phyloP scores from a whole-genome alignment of 768 basidiomycete species.

The Tylopilus rubrobrunneus region DNA sequence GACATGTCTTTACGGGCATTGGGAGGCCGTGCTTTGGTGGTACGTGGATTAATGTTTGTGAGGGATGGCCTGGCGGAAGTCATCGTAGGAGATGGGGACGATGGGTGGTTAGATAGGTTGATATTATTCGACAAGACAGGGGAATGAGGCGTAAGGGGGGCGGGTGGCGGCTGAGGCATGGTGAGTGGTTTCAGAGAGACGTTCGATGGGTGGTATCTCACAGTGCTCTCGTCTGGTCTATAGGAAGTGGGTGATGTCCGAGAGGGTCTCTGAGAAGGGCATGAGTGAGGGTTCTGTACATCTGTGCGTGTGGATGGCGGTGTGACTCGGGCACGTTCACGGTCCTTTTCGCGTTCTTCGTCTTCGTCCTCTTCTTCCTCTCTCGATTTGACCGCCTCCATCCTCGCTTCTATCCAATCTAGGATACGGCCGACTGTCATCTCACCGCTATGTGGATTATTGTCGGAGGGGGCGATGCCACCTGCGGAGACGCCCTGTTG shows the following conservation, averaged over 20 bases:
- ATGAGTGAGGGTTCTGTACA: conserved; percentile 15
- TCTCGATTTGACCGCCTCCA: conserved; percentile 69
- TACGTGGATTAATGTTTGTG: conserved; percentile 17
- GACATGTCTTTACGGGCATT: conserved; percentile 27
- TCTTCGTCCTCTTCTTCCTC: conserved; percentile 85
- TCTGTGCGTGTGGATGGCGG: conserved; percentile 19
- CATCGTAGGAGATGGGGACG: conserved; percentile 30
- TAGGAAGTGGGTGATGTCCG: conserved; percentile 14
- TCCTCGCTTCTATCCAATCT: conserved; percentile 81
- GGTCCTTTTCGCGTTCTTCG: conserved; percentile 61
- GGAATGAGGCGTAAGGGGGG: conserved; percentile 33
- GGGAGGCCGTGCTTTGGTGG: conserved; percentile 28
- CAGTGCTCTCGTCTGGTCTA: conserved; percentile 23
- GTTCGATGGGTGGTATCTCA: conserved; percentile 24
- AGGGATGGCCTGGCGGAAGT: conserved; percentile 14
- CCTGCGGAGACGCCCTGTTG: conserved; percentile 75
- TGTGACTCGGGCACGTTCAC: conserved; percentile 36
- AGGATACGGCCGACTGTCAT: conserved; percentile 77
- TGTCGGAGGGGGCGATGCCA: conserved; percentile 39
- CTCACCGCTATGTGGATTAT: conserved; percentile 49
- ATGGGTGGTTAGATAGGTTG: conserved; percentile 15
- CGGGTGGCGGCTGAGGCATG: conserved; percentile 11
- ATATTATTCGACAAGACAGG: conserved; percentile 21
- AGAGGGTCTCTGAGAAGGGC: conserved; percentile 18
- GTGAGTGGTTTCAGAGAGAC: too few species aligned